Evolutionary conservation across 2,329 filamentous ascomycete species (phyloP), one percentile per base, ranked within the genome.

Genomic region (Westerdykella aurantiaca): DNA sequence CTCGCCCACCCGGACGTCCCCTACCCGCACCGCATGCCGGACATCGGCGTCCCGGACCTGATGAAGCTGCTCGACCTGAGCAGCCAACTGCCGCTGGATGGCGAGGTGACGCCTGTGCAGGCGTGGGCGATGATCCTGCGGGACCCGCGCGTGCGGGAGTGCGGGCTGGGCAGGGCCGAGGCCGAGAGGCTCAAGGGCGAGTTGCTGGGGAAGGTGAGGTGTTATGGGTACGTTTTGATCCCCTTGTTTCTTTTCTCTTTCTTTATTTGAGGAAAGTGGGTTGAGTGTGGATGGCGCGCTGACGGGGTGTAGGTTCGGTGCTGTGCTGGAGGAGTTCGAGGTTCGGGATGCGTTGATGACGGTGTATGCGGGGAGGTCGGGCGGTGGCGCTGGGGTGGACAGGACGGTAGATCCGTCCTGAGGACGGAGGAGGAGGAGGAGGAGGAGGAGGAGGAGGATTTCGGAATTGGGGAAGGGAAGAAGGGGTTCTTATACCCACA

Each of bases 41-140:
- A 93, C 61, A 55, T 66, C 42, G 82, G 78, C 46, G 86, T 85
- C 63, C 79, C 78, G 31, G 88, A 93, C 58, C 76, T 98, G 39
- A 73, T 83, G 41, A 94, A 86, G 42, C 74, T 97, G 42, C 78
- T 96, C 47, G 86, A 95, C 61, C 76, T 96, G 43, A 95, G 88
- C 70, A 80, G 83, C 55, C 82, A 83, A 56, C 76, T 96, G 21
- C 83, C 93, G 55, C 80, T 93, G 42, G 87, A 93, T 48, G 88
- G 88, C 41, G 88, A 94, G 69, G 87, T 97, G 58, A 97, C 91
- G 14, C 93, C 93, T 0, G 86, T 96, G 53, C 95, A 95, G 88
- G 90, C 90, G 0, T 91, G 93, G 81, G 85, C 88, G 39, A 85
- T 87, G 69, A 77, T 97, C 39, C 72, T 88, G 49, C 77, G 75